phyloP scores from a whole-genome alignment of 2,329 filamentous ascomycete species.

The Knoxdaviesia proteae region DNA sequence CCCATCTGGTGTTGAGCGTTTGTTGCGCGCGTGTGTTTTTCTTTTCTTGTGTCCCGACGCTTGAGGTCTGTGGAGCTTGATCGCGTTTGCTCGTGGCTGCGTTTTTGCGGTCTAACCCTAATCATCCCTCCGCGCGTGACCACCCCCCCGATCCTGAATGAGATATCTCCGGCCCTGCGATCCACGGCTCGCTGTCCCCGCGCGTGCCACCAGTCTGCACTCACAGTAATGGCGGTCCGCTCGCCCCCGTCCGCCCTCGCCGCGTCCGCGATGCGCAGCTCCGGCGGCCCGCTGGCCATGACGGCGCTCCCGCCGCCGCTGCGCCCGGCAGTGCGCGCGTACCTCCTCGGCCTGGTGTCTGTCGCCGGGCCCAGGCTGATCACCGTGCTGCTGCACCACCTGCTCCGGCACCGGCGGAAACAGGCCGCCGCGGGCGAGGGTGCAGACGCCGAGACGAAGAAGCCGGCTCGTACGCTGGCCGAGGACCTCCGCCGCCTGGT shows the following conservation, averaged over 20 bases:
- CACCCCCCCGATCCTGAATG: too few species aligned
- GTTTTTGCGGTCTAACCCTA: too few species aligned
- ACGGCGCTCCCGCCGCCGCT: slow-evolving; percentile 24
- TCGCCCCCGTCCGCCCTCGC: background rate
- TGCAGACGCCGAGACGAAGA: background rate
- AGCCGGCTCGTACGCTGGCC: background rate
- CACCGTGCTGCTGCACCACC: slow-evolving; percentile 29
- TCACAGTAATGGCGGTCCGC: too few species aligned
- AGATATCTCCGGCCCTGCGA: too few species aligned
- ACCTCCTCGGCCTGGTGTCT: slow-evolving; percentile 38
- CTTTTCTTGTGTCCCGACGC: too few species aligned
- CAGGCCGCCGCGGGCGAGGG: slow-evolving; percentile 6
- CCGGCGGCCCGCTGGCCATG: slow-evolving; percentile 6
- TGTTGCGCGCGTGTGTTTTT: too few species aligned
- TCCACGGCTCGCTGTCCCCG: too few species aligned
- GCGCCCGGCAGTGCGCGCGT: slow-evolving; percentile 36
- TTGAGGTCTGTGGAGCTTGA: too few species aligned
- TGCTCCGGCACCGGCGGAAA: slow-evolving; percentile 12
- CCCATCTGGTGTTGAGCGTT: too few species aligned
- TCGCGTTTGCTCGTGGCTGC: too few species aligned
- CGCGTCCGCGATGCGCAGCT: slow-evolving; percentile 2
- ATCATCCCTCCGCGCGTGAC: too few species aligned
- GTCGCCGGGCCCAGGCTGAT: slow-evolving; percentile 34
- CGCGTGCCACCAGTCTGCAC: too few species aligned
- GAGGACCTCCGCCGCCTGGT: slow-evolving; percentile 16